Evolutionary conservation across 1,139 yeast species (phyloP), one percentile per base, ranked within the genome.

Genomic region (Geotrichum australiense): DNA sequence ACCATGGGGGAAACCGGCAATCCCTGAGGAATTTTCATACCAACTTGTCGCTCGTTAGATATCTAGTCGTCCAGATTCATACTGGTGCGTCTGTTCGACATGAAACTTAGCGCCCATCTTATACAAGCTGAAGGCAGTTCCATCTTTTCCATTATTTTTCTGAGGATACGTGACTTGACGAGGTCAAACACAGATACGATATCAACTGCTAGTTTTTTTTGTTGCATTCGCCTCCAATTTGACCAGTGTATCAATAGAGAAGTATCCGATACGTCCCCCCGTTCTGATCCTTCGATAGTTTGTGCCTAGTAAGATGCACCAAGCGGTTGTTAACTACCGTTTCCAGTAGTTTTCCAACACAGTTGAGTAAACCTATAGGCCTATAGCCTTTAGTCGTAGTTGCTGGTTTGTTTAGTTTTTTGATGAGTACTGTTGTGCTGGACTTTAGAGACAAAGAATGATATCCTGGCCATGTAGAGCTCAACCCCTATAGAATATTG

Each of bases 131-230:
- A n/a, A n/a, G n/a, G n/a, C n/a, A n/a, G n/a, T n/a, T n/a, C n/a
- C n/a, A n/a, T n/a, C n/a, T n/a, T n/a, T n/a, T n/a, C n/a, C n/a
- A n/a, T n/a, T n/a, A n/a, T n/a, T n/a, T n/a, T n/a, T n/a, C n/a
- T n/a, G n/a, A n/a, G n/a, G n/a, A n/a, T n/a, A n/a, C n/a, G n/a
- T n/a, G n/a, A n/a, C n/a, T n/a, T n/a, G 11, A 49, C 50, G 28
- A 42, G 39, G 26, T 47, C 51, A 23, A 49, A 49, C 5, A 48
- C 50, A 4, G 50, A 50, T 36, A 43, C 38, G 40, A 41, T 42
- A 39, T 43, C 50, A 14, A 47, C 45, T 22, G 15, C 30, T 14
- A 11, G 30, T 8, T 14, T 38, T 22, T 20, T 16, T 14, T 19
- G 20, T 34, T 20, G 27, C 22, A 6, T 27, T 10, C 7, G 21